Conservation (phyloP, 2,329 filamentous ascomycete species). For the Sporothrix humicola region DNA sequence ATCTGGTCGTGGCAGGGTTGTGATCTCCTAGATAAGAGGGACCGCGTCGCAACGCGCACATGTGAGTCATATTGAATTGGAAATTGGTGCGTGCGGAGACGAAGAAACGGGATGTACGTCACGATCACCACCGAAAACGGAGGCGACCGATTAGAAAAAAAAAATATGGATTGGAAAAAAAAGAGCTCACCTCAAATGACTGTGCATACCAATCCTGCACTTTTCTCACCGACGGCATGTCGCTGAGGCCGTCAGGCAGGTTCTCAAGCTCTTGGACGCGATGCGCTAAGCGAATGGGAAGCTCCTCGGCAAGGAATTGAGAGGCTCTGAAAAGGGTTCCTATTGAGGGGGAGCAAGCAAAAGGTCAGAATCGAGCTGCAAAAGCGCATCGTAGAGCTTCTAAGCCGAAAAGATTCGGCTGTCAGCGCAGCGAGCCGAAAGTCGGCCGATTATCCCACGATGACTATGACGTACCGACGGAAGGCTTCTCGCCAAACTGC, state of each 20-base stretch:
- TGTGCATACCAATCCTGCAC: slow-evolving; percentile 99
- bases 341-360: slow-evolving; percentile 45
- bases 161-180: slow-evolving; percentile 42
- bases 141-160: slow-evolving; percentile 28
- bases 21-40: slow-evolving; percentile 75
- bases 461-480: slow-evolving; percentile 67
- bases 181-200: slow-evolving; percentile 82
- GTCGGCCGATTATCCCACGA: not conserved
- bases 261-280: slow-evolving; percentile 92
- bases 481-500: slow-evolving; percentile 94
- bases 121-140: slow-evolving; percentile 17
- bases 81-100: not conserved
- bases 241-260: slow-evolving; percentile 91
- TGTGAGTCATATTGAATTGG: slow-evolving; percentile 27
- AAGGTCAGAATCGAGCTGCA: slow-evolving; percentile 10
- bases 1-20: slow-evolving; percentile 77
- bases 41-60: slow-evolving; percentile 39
- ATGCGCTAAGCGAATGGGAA: slow-evolving; percentile 94
- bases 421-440: not conserved
- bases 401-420: not conserved
- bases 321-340: slow-evolving; percentile 96
- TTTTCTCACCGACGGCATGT: slow-evolving; percentile 95
- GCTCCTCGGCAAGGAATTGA: slow-evolving; percentile 96
- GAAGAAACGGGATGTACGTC: not conserved
- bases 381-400: not conserved